These are phyloP conservation scores for Globisporangium nunn DNA, from an alignment of 352 stramenopile genomes.

Conservation along the genomic window DNA sequence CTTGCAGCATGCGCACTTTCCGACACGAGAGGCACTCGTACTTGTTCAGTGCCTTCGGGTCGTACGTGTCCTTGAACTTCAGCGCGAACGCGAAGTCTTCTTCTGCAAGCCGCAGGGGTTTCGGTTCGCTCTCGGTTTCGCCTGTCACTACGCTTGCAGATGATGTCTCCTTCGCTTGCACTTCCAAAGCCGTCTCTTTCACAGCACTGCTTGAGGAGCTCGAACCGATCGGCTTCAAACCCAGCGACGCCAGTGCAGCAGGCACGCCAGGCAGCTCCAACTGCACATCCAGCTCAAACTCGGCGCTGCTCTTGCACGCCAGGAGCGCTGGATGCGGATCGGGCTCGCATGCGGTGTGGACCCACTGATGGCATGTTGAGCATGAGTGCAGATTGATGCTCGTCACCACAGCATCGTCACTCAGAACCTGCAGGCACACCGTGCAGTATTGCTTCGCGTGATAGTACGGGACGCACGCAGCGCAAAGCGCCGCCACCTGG, in stretches of 20 bases:
- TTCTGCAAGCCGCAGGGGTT: conserved; percentile 48
- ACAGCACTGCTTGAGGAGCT: background rate
- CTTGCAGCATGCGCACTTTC: conserved; percentile 64
- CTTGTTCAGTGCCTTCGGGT: conserved; percentile 63
- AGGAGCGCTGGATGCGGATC: conserved; percentile 60
- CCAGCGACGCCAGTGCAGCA: background rate
- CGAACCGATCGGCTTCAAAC: background rate
- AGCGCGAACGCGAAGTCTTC: conserved; percentile 55
- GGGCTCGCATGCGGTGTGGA: conserved; percentile 73
- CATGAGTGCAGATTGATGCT: conserved; percentile 59
- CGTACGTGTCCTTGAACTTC: conserved; percentile 56
- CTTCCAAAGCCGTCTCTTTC: background rate
- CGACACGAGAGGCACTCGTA: conserved; percentile 83
- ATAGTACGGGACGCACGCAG: conserved; percentile 55
- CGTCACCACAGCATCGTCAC: conserved; percentile 32
- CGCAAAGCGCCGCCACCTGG: conserved; percentile 53
- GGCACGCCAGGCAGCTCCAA: conserved; percentile 19
- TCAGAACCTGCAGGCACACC: conserved; percentile 53
- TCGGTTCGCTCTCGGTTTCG: conserved; percentile 14
- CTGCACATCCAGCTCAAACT: conserved; percentile 51
- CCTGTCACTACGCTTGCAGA: background rate
- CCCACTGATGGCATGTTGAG: conserved; percentile 71
- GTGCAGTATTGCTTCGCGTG: conserved; percentile 61
- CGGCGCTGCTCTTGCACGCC: conserved; percentile 15
- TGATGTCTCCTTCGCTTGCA: background rate